phyloP scores from a whole-genome alignment of 441 rosid genomes.

The Sinapis alba region DNA sequence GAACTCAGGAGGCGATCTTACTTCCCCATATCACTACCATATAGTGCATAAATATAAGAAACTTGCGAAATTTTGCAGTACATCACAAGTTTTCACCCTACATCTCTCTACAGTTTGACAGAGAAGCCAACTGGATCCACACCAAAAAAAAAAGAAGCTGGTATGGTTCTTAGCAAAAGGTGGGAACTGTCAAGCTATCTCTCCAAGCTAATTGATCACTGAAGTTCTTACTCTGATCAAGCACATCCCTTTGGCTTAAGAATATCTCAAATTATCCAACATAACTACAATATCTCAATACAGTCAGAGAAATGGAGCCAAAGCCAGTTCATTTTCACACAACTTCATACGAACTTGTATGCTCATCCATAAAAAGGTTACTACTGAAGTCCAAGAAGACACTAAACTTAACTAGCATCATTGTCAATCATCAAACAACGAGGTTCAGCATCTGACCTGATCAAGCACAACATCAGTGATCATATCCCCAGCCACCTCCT shows the following conservation, averaged over 20 bases:
- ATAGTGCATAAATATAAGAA: not conserved
- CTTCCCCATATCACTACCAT: constrained; percentile 12
- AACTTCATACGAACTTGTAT: not conserved
- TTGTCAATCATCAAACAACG: not conserved
- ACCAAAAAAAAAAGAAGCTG: not conserved
- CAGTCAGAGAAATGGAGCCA: not conserved
- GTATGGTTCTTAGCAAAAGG: not conserved
- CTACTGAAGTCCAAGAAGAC: not conserved
- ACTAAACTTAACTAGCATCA: not conserved
- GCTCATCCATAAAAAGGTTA: not conserved
- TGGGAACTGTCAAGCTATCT: not conserved
- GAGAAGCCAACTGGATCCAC: not conserved
- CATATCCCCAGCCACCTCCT: constrained; percentile 95
- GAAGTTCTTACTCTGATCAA: not conserved
- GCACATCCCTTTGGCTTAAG: not conserved
- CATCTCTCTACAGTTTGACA: not conserved
- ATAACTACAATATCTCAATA: not conserved
- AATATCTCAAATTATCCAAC: not conserved
- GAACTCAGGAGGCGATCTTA: not conserved
- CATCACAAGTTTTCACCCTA: not conserved
- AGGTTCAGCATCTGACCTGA: constrained; percentile 57
- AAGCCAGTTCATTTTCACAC: not conserved
- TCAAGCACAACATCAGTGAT: constrained; percentile 89
- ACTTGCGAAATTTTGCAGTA: not conserved
- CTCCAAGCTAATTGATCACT: not conserved